Percentiles rank a stretch among this genome's conserved stretches.
These are phyloP conservation scores for Trifolium pratense DNA, from an alignment of 306 rosid species.

Conservation along the genomic window DNA sequence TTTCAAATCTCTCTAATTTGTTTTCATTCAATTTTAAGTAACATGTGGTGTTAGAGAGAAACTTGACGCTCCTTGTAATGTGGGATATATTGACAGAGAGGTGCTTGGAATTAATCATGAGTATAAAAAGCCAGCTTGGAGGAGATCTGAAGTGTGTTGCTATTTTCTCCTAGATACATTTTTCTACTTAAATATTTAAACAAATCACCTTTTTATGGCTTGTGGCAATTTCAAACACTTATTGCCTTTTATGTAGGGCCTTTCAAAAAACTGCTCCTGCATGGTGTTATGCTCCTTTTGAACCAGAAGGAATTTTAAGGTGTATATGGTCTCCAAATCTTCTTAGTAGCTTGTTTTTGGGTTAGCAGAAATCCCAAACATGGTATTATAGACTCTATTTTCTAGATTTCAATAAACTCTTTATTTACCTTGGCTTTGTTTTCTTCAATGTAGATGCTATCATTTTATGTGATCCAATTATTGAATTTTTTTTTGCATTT, in stretches of 20 bases:
- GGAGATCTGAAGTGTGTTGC: slow-evolving; percentile 72
- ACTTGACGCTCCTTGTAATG: slow-evolving; percentile 92
- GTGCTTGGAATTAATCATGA: slow-evolving; percentile 82
- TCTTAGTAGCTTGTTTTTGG: slow-evolving; percentile 10
- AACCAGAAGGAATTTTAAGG: slow-evolving; percentile 96
- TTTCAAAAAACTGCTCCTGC: slow-evolving; percentile 73
- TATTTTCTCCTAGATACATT: slow-evolving; percentile 15
- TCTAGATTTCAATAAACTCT: slow-evolving; percentile 7
- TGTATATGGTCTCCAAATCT: slow-evolving; percentile 32
- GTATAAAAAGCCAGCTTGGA: slow-evolving; percentile 92
- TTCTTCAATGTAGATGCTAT: slow-evolving; percentile 10
- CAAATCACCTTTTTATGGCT: slow-evolving; percentile 12
- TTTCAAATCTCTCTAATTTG: slow-evolving; percentile 3
- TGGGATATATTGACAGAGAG: slow-evolving; percentile 82
- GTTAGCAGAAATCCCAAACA: too few species aligned
- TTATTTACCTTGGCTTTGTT: slow-evolving; percentile 6
- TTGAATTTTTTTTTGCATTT: too few species aligned
- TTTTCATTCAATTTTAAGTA: slow-evolving; percentile 59
- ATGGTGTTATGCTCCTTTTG: slow-evolving; percentile 92
- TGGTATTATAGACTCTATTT: too few species aligned
- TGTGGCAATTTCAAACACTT: slow-evolving; percentile 31
- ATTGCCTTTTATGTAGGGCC: slow-evolving; percentile 43
- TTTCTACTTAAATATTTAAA: not conserved
- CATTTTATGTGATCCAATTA: slow-evolving; percentile 17
- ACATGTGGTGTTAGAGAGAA: slow-evolving; percentile 74